Percentiles rank a stretch among this genome's conserved stretches.
These are phyloP conservation scores for Eucalyptus sp. DNA, from an alignment of 345 rosid genomes.

Conservation along the genomic window DNA sequence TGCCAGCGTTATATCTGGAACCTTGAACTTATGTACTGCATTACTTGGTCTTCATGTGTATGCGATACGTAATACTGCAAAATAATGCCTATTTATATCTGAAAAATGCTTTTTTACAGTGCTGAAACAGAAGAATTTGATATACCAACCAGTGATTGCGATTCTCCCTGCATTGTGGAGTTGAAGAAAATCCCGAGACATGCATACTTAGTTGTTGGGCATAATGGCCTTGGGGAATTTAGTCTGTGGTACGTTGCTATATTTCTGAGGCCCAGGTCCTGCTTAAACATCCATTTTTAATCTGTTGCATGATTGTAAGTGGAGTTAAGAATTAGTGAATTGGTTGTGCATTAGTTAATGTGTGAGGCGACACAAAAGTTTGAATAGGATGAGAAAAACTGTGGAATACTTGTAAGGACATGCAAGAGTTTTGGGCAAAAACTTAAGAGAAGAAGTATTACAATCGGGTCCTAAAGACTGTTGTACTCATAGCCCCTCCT, in stretches of 20 bases:
- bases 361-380: not conserved
- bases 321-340: not conserved
- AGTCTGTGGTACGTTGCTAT: constrained; percentile 50
- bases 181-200: constrained; percentile 59
- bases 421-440: not conserved
- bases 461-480: not conserved
- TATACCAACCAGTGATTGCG: constrained; percentile 25
- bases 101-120: constrained; percentile 28
- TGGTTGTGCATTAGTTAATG: not conserved
- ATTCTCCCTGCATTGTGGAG: constrained; percentile 48
- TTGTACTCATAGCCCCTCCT: not conserved
- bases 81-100: not conserved
- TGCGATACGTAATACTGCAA: not conserved
- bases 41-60: not conserved
- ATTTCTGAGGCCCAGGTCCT: not conserved
- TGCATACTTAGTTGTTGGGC: constrained; percentile 58
- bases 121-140: constrained; percentile 36
- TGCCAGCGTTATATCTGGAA: not conserved
- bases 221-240: constrained; percentile 70
- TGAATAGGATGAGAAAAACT: not conserved
- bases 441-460: not conserved
- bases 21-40: not conserved
- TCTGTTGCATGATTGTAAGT: not conserved
- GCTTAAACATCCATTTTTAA: not conserved
- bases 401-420: not conserved